Percentiles rank a stretch among this genome's conserved stretches.
Conservation (phyloP, 345 rosid species). For the Acer saccharum region DNA sequence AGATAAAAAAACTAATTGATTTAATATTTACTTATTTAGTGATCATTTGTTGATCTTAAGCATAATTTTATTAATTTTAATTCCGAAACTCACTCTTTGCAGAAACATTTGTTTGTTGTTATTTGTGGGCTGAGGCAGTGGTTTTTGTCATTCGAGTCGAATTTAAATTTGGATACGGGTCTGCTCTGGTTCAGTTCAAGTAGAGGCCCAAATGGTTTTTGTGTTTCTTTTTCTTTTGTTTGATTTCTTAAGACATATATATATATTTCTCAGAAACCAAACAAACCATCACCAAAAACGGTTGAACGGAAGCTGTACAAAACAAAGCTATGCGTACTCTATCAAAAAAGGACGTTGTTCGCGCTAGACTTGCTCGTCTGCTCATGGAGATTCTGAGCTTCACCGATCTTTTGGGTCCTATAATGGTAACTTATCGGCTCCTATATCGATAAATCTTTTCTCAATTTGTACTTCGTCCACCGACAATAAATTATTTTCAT, state of each 20-base stretch:
- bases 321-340: slow-evolving; percentile 72
- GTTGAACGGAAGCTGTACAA: slow-evolving; percentile 76
- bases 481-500: no score
- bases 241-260: no score
- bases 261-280: not conserved
- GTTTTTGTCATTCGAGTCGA: no score
- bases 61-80: no score
- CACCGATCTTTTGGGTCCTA: slow-evolving; percentile 53
- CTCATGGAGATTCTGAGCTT: slow-evolving; percentile 91
- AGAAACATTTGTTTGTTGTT: no score
- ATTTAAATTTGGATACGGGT: no score
- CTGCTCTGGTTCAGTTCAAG: not conserved
- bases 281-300: slow-evolving; percentile 25
- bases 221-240: not conserved
- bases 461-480: not conserved
- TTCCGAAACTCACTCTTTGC: no score
- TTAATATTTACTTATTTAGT: no score
- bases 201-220: not conserved
- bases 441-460: no score
- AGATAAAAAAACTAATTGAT: no score
- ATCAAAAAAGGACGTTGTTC: slow-evolving; percentile 70
- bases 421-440: slow-evolving; percentile 45
- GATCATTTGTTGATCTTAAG: no score
- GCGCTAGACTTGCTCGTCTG: slow-evolving; percentile 75
- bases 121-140: no score